Evolutionary conservation across 2,329 filamentous ascomycete genomes (phyloP).

Genomic region (Cercospora sp.): DNA sequence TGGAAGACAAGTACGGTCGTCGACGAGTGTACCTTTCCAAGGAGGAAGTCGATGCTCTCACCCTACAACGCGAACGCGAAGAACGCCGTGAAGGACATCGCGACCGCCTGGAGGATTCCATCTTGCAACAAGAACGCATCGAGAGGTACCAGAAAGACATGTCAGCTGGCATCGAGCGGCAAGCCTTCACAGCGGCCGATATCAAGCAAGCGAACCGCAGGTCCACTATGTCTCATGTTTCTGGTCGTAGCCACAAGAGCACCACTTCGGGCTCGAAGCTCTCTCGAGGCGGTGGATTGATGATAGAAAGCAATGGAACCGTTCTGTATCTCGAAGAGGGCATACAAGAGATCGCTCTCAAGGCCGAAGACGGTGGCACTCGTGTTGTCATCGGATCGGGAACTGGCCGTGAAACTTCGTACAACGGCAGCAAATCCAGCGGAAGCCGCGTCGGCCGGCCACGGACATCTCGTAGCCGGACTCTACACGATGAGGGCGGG

Average conservation of each 20-base stretch:
- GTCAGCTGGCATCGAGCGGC: conserved; percentile 23
- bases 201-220: conserved; percentile 28
- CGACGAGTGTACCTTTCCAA: conserved; percentile 31
- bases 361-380: conserved; percentile 31
- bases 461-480: conserved; percentile 19
- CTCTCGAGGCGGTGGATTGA: conserved; percentile 28
- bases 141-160: conserved; percentile 33
- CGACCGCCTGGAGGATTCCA: conserved; percentile 12
- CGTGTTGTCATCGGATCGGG: conserved; percentile 28
- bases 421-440: conserved; percentile 27
- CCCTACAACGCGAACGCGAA: conserved; percentile 22
- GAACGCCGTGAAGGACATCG: conserved; percentile 16
- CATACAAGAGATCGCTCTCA: conserved; percentile 25
- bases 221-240: conserved; percentile 26
- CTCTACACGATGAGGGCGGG: conserved; percentile 30
- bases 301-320: conserved; percentile 32
- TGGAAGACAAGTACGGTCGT: conserved; percentile 32
- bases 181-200: conserved; percentile 35
- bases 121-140: conserved; percentile 23
- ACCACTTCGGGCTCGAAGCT: conserved; percentile 27
- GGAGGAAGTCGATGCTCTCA: conserved; percentile 27
- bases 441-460: conserved; percentile 28
- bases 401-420: conserved; percentile 28
- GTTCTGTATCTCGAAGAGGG: conserved; percentile 33
- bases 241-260: conserved; percentile 33